Evolutionary conservation across 2,329 filamentous ascomycete species (phyloP).

Genomic region (Stemphylium vesicarium): DNA sequence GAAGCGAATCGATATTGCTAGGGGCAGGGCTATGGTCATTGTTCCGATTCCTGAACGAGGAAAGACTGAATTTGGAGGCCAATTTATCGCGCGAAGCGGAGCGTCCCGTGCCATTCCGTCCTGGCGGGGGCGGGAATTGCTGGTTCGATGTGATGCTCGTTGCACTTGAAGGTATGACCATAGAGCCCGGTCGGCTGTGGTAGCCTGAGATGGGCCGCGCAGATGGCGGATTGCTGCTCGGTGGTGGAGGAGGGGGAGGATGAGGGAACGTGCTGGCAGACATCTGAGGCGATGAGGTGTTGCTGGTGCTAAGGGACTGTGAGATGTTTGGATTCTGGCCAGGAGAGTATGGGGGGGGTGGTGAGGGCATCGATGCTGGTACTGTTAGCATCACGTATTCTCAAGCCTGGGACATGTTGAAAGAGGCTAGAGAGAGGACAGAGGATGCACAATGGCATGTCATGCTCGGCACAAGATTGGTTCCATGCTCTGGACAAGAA

Average conservation of each 20-base stretch:
- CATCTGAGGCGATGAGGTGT: constrained; percentile 46
- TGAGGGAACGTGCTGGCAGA: constrained; percentile 47
- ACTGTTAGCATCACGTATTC: constrained; percentile 23
- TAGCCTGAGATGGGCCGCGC: constrained; percentile 40
- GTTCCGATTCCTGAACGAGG: constrained; percentile 47
- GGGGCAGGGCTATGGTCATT: constrained; percentile 41
- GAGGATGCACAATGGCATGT: background rate
- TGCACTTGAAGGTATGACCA: constrained; percentile 45
- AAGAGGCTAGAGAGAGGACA: background rate
- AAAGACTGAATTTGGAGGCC: constrained; percentile 49
- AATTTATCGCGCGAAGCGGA: constrained; percentile 49
- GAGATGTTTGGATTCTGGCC: constrained; percentile 49
- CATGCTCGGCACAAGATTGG: background rate
- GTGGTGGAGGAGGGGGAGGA: constrained; percentile 37
- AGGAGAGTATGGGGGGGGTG: constrained; percentile 58
- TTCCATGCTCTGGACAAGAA: background rate
- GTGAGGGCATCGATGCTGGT: constrained; percentile 57
- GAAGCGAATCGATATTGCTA: constrained; percentile 48
- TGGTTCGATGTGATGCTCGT: constrained; percentile 42
- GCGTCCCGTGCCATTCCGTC: constrained; percentile 40
- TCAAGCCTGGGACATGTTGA: background rate
- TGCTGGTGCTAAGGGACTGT: constrained; percentile 35
- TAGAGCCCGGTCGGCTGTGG: constrained; percentile 39
- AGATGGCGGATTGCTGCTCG: constrained; percentile 36
- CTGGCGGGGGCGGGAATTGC: constrained; percentile 50